Evolutionary conservation across 169 alveolate species (phyloP).

Genomic region (Toxoplasma gondii): DNA sequence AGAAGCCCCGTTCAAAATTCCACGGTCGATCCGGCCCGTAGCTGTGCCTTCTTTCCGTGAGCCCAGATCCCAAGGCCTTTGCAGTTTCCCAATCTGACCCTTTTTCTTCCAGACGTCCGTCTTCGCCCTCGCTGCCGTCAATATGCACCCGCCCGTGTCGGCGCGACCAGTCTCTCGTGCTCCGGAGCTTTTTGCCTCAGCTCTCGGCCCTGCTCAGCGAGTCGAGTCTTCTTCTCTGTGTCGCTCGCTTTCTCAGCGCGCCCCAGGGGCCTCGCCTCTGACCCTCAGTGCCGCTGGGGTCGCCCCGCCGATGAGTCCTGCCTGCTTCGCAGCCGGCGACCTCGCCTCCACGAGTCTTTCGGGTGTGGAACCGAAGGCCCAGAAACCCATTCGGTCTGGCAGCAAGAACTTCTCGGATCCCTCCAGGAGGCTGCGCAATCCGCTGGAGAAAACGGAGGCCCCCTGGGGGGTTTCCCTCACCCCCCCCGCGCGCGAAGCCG

Average conservation of each 20-base stretch:
- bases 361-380: constrained; percentile 16
- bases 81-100: no score
- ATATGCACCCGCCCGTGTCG: not conserved
- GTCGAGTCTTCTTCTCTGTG: not conserved
- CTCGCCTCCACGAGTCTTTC: not conserved
- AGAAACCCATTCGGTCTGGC: constrained; percentile 12
- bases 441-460: no score
- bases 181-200: not conserved
- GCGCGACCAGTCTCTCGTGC: not conserved
- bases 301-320: constrained; percentile 4
- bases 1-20: no score
- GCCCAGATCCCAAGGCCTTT: no score
- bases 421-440: not conserved
- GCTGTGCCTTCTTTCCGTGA: no score
- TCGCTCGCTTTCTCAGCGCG: not conserved
- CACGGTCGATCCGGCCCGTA: no score
- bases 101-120: no score
- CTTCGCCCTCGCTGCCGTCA: not conserved
- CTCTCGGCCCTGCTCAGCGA: not conserved
- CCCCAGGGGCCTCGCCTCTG: not conserved
- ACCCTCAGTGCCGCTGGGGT: not conserved
- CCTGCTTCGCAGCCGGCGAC: not conserved
- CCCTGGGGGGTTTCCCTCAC: no score
- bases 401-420: not conserved
- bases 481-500: no score